These are phyloP conservation scores for Podaxis sp. DNA, from an alignment of 768 basidiomycete genomes.

Conservation along the genomic window DNA sequence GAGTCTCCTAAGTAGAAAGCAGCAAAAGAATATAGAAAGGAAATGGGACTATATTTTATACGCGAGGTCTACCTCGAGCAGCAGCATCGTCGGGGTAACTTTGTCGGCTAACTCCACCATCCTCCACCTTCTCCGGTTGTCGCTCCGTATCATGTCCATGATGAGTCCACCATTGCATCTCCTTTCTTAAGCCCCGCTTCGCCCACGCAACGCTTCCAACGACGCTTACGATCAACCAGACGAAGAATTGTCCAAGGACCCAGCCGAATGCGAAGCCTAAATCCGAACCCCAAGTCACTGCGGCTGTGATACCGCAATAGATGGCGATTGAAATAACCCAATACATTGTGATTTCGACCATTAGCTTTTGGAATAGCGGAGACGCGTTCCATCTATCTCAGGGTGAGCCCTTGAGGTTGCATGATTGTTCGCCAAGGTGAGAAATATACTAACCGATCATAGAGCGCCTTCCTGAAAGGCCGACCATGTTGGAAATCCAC, in stretches of 20 bases:
- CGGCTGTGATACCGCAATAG: constrained; percentile 28
- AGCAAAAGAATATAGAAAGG: too few species aligned
- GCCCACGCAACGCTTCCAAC: constrained; percentile 19
- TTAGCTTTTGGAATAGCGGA: constrained; percentile 26
- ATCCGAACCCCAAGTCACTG: constrained; percentile 26
- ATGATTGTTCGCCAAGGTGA: not conserved
- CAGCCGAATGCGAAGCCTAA: constrained; percentile 29
- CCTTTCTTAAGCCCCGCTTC: constrained; percentile 20
- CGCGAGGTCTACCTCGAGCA: not conserved
- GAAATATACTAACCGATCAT: constrained; percentile 22
- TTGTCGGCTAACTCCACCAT: not conserved
- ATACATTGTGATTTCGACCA: constrained; percentile 24
- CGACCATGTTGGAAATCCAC: constrained; percentile 29
- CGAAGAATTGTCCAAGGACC: constrained; percentile 28
- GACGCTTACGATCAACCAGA: constrained; percentile 24
- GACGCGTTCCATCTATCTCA: constrained; percentile 23
- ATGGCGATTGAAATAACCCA: constrained; percentile 23
- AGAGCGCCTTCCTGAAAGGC: constrained; percentile 22
- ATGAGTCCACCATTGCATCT: constrained; percentile 19
- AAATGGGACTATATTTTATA: too few species aligned
- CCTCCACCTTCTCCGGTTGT: not conserved
- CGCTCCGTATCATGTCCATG: not conserved
- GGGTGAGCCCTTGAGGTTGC: not conserved
- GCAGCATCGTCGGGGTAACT: not conserved
- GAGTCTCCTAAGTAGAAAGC: too few species aligned